A percentile compares a stretch with the other conserved stretches of the same genome.
phyloP scores from a whole-genome alignment of 257 asterid species.

The Forsythia suspensa region DNA sequence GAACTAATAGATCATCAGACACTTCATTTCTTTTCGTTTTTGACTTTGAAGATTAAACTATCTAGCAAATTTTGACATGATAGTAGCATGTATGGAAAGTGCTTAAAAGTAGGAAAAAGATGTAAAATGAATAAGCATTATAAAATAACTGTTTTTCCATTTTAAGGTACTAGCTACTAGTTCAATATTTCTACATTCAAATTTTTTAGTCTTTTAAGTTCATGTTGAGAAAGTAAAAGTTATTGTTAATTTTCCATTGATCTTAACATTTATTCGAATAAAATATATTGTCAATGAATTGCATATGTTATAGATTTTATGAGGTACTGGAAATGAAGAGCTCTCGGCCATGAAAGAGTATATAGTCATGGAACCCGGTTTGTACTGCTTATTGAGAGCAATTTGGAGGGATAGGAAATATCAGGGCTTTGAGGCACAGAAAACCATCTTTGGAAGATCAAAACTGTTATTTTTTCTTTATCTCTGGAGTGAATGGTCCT shows the following conservation, averaged over 20 bases:
- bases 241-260: too few relatives aligned
- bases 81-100: constrained; percentile 2
- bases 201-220: background rate
- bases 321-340: too few relatives aligned
- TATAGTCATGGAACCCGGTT: too few relatives aligned
- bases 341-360: too few relatives aligned
- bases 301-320: background rate
- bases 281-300: background rate
- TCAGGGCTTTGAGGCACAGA: too few relatives aligned
- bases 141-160: background rate
- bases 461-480: too few relatives aligned
- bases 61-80: background rate
- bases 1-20: background rate
- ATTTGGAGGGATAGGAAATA: too few relatives aligned
- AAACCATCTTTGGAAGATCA: background rate
- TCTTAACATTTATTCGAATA: too few relatives aligned
- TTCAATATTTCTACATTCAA: background rate
- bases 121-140: background rate
- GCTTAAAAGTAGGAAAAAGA: background rate
- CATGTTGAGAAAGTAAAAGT: background rate
- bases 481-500: too few relatives aligned
- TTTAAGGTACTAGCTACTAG: background rate
- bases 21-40: background rate
- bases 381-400: too few relatives aligned
- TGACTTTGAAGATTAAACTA: background rate